Conservation (phyloP, 495 filamentous ascomycete genomes). For the Apodospora peruviana region DNA sequence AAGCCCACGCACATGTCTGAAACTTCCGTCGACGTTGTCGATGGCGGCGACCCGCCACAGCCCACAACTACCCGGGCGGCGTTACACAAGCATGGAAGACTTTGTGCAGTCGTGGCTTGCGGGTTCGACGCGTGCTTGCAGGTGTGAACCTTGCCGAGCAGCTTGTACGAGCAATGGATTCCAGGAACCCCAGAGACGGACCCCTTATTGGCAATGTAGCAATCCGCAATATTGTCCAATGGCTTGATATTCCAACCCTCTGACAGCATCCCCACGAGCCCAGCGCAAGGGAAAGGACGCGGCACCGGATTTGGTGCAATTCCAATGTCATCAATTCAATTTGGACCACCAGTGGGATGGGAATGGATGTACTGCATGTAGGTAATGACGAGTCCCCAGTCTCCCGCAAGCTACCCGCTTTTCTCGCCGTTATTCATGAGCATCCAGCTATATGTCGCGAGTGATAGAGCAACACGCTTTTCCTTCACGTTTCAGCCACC, state of each 20-base stretch:
- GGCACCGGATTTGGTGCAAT: conserved; percentile 14
- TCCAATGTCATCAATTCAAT: conserved; percentile 13
- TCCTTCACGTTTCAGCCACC: too few species aligned
- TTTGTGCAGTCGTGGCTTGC: neutral
- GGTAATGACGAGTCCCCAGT: neutral
- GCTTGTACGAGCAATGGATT: neutral
- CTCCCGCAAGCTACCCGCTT: neutral
- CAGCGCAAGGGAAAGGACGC: conserved; percentile 12
- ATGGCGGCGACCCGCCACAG: too few species aligned
- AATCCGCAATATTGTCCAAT: conserved; percentile 19
- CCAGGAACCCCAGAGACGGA: conserved; percentile 14
- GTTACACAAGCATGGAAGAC: neutral
- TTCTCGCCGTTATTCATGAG: too few species aligned
- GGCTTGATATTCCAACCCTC: conserved; percentile 11
- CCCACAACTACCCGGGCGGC: neutral
- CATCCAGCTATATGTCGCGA: too few species aligned
- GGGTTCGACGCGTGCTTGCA: neutral
- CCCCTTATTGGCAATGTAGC: conserved; percentile 8
- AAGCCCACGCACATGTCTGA: too few species aligned
- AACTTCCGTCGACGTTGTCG: neutral
- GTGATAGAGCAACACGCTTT: neutral
- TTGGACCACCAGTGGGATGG: conserved; percentile 9
- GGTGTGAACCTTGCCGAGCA: neutral
- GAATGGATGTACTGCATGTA: neutral
- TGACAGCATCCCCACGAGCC: conserved; percentile 10